These are phyloP conservation scores for Botrytis galanthina DNA, from an alignment of 2,329 filamentous ascomycete genomes.

Conservation along the genomic window DNA sequence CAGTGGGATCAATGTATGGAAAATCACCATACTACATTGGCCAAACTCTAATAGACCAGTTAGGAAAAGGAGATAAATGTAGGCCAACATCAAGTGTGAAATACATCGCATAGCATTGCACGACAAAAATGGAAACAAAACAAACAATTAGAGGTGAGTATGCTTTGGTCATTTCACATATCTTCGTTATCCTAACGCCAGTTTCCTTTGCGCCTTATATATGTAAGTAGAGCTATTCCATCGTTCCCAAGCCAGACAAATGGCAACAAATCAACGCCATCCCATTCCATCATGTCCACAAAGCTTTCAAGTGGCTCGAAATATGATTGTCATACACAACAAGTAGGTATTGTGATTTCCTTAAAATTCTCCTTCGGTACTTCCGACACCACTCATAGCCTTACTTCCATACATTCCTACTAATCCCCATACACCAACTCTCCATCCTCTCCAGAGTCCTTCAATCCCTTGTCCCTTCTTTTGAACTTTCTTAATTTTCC, in stretches of 20 bases:
- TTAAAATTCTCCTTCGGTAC: constrained; percentile 36
- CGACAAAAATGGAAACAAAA: not conserved
- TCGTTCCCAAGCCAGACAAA: not conserved
- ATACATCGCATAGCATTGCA: not conserved
- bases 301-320: not conserved
- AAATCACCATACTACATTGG: not conserved
- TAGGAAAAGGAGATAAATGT: not conserved
- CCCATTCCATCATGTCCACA: not conserved
- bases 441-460: constrained; percentile 57
- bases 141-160: not conserved
- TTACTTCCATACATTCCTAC: constrained; percentile 51
- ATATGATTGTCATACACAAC: constrained; percentile 10
- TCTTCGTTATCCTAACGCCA: constrained; percentile 15
- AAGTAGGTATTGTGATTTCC: not conserved
- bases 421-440: constrained; percentile 56
- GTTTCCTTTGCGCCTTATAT: constrained; percentile 7
- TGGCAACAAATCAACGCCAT: not conserved
- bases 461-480: constrained; percentile 52
- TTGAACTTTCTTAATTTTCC: constrained; percentile 23
- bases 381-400: constrained; percentile 35
- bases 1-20: not conserved
- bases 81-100: not conserved
- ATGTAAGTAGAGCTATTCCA: constrained; percentile 4
- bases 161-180: constrained; percentile 13
- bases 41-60: no score